Conservation (phyloP, 306 rosid species). For the Dalbergia cochinchinensis region DNA sequence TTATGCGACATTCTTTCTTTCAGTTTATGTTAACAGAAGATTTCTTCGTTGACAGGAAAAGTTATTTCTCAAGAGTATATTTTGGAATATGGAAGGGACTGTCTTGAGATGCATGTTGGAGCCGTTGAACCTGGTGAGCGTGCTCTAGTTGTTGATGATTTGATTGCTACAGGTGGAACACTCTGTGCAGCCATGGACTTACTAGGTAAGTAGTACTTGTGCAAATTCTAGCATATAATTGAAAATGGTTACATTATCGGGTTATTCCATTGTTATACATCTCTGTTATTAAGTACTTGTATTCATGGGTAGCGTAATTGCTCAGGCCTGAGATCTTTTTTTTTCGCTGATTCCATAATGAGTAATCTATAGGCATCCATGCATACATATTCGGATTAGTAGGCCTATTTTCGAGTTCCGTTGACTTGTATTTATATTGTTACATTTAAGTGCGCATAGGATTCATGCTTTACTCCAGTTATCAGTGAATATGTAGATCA, state of each 20-base stretch:
- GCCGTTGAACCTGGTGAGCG: slow-evolving; percentile 85
- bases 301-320: too few species aligned
- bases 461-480: background rate
- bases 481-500: background rate
- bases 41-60: slow-evolving; percentile 62
- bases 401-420: too few species aligned
- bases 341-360: too few species aligned
- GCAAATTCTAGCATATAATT: background rate
- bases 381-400: too few species aligned
- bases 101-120: slow-evolving; percentile 98
- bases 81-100: slow-evolving; percentile 91
- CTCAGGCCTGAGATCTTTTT: too few species aligned
- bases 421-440: too few species aligned
- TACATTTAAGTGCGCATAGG: background rate
- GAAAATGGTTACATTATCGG: background rate
- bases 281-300: too few species aligned
- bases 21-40: background rate
- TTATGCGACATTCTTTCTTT: too few species aligned
- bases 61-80: slow-evolving; percentile 86
- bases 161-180: slow-evolving; percentile 98
- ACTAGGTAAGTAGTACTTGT: slow-evolving; percentile 60
- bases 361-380: too few species aligned
- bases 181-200: slow-evolving; percentile 96
- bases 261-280: background rate
- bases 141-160: slow-evolving; percentile 88